Conservation (phyloP, 164 flowering plant species). For the Pachysandra terminalis region DNA sequence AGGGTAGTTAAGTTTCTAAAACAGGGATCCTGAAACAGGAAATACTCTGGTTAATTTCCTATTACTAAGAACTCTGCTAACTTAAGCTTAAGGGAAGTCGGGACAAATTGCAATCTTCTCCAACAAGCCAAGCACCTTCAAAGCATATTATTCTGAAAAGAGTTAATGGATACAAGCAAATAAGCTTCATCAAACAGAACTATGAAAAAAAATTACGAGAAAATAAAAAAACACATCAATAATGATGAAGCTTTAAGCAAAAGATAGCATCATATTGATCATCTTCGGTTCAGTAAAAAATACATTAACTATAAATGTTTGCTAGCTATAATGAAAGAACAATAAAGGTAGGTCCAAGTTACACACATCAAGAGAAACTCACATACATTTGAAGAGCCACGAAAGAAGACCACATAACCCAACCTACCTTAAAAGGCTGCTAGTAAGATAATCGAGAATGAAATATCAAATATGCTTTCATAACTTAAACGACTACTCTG, state of each 20-base stretch:
- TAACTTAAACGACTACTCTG: too few relatives aligned
- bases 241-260: not conserved
- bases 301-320: not conserved
- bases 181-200: not conserved
- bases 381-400: not conserved
- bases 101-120: constrained; percentile 2
- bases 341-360: not conserved
- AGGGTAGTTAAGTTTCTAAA: not conserved
- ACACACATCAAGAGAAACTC: not conserved
- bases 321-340: not conserved
- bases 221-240: not conserved
- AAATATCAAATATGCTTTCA: too few relatives aligned
- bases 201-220: not conserved
- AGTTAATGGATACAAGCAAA: not conserved
- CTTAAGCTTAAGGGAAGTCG: not conserved
- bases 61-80: not conserved
- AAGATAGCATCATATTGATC: not conserved
- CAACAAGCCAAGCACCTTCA: not conserved
- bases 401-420: too few relatives aligned
- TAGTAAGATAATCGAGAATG: too few relatives aligned
- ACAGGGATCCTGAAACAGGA: constrained; percentile 11
- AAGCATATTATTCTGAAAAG: not conserved
- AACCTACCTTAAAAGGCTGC: too few relatives aligned
- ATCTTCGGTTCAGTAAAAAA: not conserved
- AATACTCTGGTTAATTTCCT: constrained; percentile 12